Conservation (phyloP, 73 alveolate genomes). For the Diophrys appendiculata region DNA sequence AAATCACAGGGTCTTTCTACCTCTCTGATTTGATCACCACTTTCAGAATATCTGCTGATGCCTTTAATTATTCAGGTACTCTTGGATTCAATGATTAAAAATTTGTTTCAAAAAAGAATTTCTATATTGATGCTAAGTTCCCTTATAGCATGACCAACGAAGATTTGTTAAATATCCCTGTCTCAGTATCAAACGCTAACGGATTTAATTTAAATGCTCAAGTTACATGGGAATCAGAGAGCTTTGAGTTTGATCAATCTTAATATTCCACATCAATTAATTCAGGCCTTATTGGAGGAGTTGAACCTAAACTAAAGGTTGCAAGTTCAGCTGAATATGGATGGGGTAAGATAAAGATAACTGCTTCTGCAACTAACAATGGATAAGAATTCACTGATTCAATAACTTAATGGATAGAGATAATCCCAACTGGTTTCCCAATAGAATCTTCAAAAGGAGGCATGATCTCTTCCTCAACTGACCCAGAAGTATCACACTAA, state of each 20-base stretch:
- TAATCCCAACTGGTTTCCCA: constrained; percentile 33
- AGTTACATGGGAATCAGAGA: no score
- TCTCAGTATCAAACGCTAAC: constrained; percentile 30
- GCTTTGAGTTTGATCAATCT: no score
- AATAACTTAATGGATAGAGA: background rate
- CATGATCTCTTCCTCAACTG: background rate
- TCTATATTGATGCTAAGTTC: constrained; percentile 27
- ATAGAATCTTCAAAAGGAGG: constrained; percentile 24
- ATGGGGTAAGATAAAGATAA: no score
- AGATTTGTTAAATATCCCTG: constrained; percentile 37
- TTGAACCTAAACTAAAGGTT: no score
- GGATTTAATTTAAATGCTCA: background rate
- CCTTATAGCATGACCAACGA: constrained; percentile 32
- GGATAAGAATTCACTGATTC: constrained; percentile 18
- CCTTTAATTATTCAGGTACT: constrained; percentile 27
- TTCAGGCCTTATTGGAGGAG: no score
- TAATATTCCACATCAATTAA: no score
- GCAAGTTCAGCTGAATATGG: no score
- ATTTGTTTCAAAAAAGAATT: constrained; percentile 25
- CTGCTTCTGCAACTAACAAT: no score
- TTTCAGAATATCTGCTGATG: constrained; percentile 43
- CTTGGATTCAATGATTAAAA: constrained; percentile 14
- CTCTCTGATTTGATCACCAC: constrained; percentile 51
- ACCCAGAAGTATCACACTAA: background rate
- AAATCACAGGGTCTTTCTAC: constrained; percentile 13